Conservation (phyloP, 129 eudicot species). For the Lactuca sativa region DNA sequence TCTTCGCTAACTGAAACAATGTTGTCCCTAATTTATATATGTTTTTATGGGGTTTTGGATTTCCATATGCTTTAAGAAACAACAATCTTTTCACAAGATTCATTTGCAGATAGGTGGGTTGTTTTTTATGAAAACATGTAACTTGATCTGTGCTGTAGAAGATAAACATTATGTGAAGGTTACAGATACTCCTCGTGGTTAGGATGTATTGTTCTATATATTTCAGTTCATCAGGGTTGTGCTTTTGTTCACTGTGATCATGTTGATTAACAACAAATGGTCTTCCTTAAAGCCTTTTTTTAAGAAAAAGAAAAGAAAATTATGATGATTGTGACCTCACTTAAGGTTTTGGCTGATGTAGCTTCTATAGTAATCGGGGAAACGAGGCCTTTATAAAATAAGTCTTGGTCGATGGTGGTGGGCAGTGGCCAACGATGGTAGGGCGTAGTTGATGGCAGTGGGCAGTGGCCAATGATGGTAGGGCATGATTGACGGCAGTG, state of each 20-base stretch:
- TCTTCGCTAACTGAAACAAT: constrained; percentile 89
- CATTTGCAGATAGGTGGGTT: constrained; percentile 72
- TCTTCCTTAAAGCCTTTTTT: constrained; percentile 92
- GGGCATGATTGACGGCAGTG: too few relatives aligned
- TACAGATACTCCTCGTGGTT: constrained; percentile 90
- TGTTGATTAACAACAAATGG: constrained; percentile 93
- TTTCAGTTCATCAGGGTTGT: constrained; percentile 82
- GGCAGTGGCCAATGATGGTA: too few relatives aligned
- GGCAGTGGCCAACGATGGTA: too few relatives aligned
- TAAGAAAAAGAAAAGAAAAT: constrained; percentile 97
- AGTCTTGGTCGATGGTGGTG: too few relatives aligned
- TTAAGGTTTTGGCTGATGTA: constrained; percentile 86
- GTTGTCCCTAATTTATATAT: constrained; percentile 51
- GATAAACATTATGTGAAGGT: constrained; percentile 87
- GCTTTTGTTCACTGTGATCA: constrained; percentile 27
- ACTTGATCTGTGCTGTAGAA: constrained; percentile 89
- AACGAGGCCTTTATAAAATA: constrained; percentile 76
- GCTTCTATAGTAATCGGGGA: constrained; percentile 95
- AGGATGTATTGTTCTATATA: constrained; percentile 92
- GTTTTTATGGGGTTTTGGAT: constrained; percentile 65
- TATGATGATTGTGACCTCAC: constrained; percentile 92
- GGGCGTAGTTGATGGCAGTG: too few relatives aligned
- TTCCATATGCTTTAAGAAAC: background rate
- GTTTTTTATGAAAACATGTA: constrained; percentile 69
- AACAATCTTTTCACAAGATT: constrained; percentile 67